Evolutionary conservation across 768 basidiomycete species (phyloP).

Genomic region (Leccinum pellstonianum): DNA sequence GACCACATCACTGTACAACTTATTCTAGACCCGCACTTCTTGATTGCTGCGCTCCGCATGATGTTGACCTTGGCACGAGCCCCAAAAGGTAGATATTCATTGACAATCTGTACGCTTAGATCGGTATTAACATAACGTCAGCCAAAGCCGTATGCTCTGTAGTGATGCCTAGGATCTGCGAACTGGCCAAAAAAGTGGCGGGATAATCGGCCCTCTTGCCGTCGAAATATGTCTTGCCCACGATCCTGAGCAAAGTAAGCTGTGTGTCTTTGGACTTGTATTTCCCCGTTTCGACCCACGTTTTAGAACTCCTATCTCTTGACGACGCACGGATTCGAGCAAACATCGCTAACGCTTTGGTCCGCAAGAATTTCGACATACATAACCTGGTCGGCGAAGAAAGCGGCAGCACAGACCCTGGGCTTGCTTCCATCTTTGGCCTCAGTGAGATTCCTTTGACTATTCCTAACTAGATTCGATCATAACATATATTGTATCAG

Average conservation of each 20-base stretch:
- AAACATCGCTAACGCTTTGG: constrained; percentile 18
- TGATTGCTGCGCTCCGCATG: constrained; percentile 20
- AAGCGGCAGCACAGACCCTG: background rate
- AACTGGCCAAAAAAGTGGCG: constrained; percentile 12
- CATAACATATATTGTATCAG: constrained; percentile 1
- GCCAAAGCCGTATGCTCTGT: background rate
- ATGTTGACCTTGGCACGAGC: constrained; percentile 15
- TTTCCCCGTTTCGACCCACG: background rate
- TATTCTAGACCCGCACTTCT: constrained; percentile 5
- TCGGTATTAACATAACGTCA: background rate
- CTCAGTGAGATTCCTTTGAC: constrained; percentile 7
- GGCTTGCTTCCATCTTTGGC: constrained; percentile 13
- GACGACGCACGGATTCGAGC: constrained; percentile 10
- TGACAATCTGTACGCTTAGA: background rate
- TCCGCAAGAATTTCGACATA: constrained; percentile 1
- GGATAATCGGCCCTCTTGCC: constrained; percentile 19
- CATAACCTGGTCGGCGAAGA: background rate
- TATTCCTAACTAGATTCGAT: background rate
- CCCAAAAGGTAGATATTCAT: constrained; percentile 9
- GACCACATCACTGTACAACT: background rate
- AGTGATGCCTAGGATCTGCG: constrained; percentile 16
- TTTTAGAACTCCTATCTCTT: constrained; percentile 12
- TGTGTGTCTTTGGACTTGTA: background rate
- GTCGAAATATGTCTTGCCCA: constrained; percentile 18
- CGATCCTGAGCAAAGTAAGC: constrained; percentile 9